Evolutionary conservation across 805 yeast genomes (phyloP).

Genomic region (Candida broadrunensis): DNA sequence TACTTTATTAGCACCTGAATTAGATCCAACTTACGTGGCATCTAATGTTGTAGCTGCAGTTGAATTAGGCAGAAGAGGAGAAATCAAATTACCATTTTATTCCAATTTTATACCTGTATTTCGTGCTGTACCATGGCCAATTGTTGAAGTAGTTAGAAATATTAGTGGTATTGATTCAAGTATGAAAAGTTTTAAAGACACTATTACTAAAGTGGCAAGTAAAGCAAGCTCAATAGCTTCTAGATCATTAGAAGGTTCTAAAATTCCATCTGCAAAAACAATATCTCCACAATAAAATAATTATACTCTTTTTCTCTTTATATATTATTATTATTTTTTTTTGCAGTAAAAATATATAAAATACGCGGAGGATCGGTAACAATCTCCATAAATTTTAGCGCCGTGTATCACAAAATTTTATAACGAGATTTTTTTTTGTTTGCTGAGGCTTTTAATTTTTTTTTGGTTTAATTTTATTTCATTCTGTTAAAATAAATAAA

Average conservation of each 20-base stretch:
- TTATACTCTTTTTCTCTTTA: too few relatives aligned
- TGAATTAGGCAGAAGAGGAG: slow-evolving; percentile 61
- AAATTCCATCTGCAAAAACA: not conserved
- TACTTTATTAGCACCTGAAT: slow-evolving; percentile 73
- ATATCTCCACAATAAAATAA: not conserved
- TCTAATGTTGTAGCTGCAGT: slow-evolving; percentile 51
- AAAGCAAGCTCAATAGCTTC: slow-evolving; percentile 4
- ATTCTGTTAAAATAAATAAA: too few relatives aligned
- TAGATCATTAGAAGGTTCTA: not conserved
- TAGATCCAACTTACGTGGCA: slow-evolving; percentile 70
- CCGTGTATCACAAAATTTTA: too few relatives aligned
- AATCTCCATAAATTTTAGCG: too few relatives aligned
- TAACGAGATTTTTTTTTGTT: too few relatives aligned
- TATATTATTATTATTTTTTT: too few relatives aligned
- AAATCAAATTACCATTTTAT: slow-evolving; percentile 72
- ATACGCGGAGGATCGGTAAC: not conserved
- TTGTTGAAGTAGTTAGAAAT: slow-evolving; percentile 52
- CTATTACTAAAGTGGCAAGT: slow-evolving; percentile 10
- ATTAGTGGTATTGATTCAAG: slow-evolving; percentile 67
- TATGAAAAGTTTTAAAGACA: slow-evolving; percentile 26
- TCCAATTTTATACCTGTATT: slow-evolving; percentile 71
- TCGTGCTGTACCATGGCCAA: slow-evolving; percentile 70
- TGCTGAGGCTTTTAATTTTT: too few relatives aligned
- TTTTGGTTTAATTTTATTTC: too few relatives aligned
- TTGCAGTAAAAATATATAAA: too few relatives aligned